Conservation (phyloP, 2,329 filamentous ascomycete species). For the Teratosphaeria viscida region DNA sequence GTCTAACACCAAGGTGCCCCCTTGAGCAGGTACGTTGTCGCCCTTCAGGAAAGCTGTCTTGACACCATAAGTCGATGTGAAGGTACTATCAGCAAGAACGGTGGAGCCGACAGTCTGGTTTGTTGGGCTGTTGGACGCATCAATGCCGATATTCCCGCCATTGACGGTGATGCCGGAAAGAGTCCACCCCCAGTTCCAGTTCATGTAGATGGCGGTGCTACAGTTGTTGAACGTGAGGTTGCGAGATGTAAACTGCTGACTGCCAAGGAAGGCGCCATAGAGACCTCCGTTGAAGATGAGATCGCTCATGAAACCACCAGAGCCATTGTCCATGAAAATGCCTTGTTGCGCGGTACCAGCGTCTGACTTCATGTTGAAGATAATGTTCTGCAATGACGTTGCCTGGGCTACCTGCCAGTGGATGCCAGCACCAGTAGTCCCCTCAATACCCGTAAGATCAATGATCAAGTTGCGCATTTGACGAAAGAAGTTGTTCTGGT, state of each 20-base stretch:
- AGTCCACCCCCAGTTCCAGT: slow-evolving; percentile 46
- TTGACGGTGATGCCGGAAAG: slow-evolving; percentile 37
- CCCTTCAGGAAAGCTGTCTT: slow-evolving; percentile 65
- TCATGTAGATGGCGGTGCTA: slow-evolving; percentile 42
- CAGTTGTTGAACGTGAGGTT: slow-evolving; percentile 42
- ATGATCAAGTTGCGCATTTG: slow-evolving; percentile 46
- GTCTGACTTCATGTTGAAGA: slow-evolving; percentile 45
- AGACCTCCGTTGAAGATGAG: slow-evolving; percentile 50
- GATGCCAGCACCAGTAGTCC: slow-evolving; percentile 29
- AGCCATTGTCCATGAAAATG: slow-evolving; percentile 27
- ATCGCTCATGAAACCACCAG: slow-evolving; percentile 43
- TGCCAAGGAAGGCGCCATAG: slow-evolving; percentile 50
- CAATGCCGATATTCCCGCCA: slow-evolving; percentile 31
- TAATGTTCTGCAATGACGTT: slow-evolving; percentile 52
- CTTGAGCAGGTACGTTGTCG: slow-evolving; percentile 53
- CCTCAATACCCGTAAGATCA: slow-evolving; percentile 27
- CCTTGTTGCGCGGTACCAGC: slow-evolving; percentile 38
- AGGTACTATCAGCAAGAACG: slow-evolving; percentile 67
- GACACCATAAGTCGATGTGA: slow-evolving; percentile 66
- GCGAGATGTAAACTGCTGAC: slow-evolving; percentile 51
- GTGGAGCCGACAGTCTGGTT: slow-evolving; percentile 64
- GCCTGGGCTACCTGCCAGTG: slow-evolving; percentile 48
- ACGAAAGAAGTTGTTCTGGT: slow-evolving; percentile 47
- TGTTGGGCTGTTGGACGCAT: slow-evolving; percentile 36
- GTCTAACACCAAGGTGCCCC: slow-evolving; percentile 74